Base-by-base conservation (phyloP, 2,329 filamentous ascomycete genomes). In the Alternaria sp. region DNA sequence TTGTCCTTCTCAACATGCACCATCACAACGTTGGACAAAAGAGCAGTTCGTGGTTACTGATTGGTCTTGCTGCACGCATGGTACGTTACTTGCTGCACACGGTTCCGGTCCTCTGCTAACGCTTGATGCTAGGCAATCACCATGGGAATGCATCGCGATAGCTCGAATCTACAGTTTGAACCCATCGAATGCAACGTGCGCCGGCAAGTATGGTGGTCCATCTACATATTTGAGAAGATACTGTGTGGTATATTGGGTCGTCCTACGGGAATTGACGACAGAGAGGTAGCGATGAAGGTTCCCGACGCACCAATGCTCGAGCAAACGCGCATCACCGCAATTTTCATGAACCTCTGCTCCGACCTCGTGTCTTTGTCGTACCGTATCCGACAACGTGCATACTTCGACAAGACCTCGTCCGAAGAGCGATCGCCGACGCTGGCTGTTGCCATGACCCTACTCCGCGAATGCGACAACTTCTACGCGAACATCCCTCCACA, bases 91-190 rank as follows among this genome's bases (percentile, higher is more conserved):
- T 11, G 9, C 11, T 39, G 11, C 7, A 11, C 3, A 44, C 7
- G 4, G 12, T 18, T 34, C 14, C 5, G 26, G 28, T 14, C 18
- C 12, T 42, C 16, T 42, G 34, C 41, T 48, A 24, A 53, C 39
- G 51, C n/a, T 46, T n/a, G 4, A 11, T 16, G 39, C 11, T 38
- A 74, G 71, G 79, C 80, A 3, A 79, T 81, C 54, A 79, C 79
- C 14, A 72, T 82, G 53, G 80, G 80, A 4, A 80, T 82, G 78
- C 81, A 82, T 61, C 75, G 80, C 32, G 79, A 81, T 62, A 76
- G 72, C 28, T 72, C 76, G 0, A 78, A 76, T n/a, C 68, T 71
- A 34, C 73, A 78, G 2, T 80, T 81, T 53, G 74, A 79, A n/a
- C 61, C 67, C 3, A 64, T 74, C 18, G 72, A 75, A 51, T 63